Evolutionary conservation across 495 filamentous ascomycete species (phyloP), one percentile per base, ranked within the genome.

Genomic region (Podospora pseudopauciseta): DNA sequence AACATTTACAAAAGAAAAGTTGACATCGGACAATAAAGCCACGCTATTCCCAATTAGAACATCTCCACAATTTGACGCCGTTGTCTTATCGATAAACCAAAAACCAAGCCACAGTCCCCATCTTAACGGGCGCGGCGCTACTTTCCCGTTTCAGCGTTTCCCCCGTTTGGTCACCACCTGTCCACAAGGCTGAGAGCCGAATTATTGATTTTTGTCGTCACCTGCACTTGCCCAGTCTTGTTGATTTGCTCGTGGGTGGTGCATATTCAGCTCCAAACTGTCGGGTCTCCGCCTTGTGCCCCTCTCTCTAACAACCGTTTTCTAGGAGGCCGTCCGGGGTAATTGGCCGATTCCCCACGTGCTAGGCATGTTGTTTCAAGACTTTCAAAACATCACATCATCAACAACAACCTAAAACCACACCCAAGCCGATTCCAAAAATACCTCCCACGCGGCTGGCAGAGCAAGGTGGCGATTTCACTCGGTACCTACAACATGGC

Each of bases 221-320:
- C 39, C 39, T 23, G 15, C 39, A 49, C 39, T 49, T 49, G 39
- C 9, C 39, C 39, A 49, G 13, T 32, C 30, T 56, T 56, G 54
- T 56, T 26, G n/a, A 19, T 58, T 58, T 23, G 6, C 23, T 58
- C 30, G 30, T 58, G n/a, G 26, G n/a, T 58, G 1, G n/a, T 58
- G 55, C 55, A 20, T 58, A 58, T 26, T 58, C 55, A 58, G 55
- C 55, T 58, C 55, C 55, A 58, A 11, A 58, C 55, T 58, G 55
- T 58, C 55, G 55, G 55, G 55, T 58, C 55, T 58, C 55, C 55
- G 55, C 55, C 55, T 26, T 19, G 54, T 1, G 39, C 39, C 39
- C 39, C 39, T 18, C 39, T 49, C 13, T 49, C 13, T 49, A 5
- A 6, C 39, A 49, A 49, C 39, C 55, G n/a, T 58, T 58, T 57